A percentile compares a stretch with the other conserved stretches of the same genome.
phyloP scores from a whole-genome alignment of 495 filamentous ascomycete genomes.

The Tricharina praecox region DNA sequence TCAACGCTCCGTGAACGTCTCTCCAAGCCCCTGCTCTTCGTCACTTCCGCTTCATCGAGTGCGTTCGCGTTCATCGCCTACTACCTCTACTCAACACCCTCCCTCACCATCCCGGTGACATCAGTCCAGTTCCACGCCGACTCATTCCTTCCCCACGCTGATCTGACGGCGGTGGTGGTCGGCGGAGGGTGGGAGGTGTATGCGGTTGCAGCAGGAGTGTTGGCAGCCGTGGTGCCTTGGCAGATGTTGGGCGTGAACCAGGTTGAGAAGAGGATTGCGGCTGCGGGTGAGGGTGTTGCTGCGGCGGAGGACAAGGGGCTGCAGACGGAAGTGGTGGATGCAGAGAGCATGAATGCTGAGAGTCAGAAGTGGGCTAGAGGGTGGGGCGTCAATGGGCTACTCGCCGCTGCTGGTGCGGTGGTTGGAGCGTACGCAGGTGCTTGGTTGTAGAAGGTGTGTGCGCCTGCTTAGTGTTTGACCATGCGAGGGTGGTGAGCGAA shows the following conservation, averaged over 20 bases:
- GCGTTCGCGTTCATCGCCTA: conserved; percentile 23
- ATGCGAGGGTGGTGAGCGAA: no score
- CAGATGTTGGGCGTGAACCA: conserved; percentile 11
- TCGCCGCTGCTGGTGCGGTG: not conserved
- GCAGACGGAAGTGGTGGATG: conserved; percentile 14
- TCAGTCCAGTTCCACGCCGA: conserved; percentile 9
- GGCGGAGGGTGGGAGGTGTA: conserved; percentile 21
- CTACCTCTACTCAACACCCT: conserved; percentile 13
- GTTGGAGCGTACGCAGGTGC: conserved; percentile 2
- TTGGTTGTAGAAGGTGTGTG: conserved; percentile 6
- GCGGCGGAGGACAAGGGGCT: conserved; percentile 12
- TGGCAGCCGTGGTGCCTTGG: conserved; percentile 18
- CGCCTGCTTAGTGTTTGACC: no score
- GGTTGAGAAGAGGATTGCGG: conserved; percentile 11
- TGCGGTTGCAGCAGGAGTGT: conserved; percentile 12
- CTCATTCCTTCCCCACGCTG: conserved; percentile 21
- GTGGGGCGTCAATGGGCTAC: not conserved
- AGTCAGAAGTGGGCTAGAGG: conserved; percentile 13
- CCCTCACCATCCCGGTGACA: conserved; percentile 8
- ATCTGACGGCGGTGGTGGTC: conserved; percentile 6
- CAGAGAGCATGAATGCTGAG: conserved; percentile 8
- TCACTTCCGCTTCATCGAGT: conserved; percentile 14
- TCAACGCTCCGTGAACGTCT: conserved; percentile 11
- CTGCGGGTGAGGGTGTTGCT: conserved; percentile 11
- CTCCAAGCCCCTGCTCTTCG: conserved; percentile 10